phyloP scores from a whole-genome alignment of 352 stramenopile genomes.

The Phytophthora boehmeriae region DNA sequence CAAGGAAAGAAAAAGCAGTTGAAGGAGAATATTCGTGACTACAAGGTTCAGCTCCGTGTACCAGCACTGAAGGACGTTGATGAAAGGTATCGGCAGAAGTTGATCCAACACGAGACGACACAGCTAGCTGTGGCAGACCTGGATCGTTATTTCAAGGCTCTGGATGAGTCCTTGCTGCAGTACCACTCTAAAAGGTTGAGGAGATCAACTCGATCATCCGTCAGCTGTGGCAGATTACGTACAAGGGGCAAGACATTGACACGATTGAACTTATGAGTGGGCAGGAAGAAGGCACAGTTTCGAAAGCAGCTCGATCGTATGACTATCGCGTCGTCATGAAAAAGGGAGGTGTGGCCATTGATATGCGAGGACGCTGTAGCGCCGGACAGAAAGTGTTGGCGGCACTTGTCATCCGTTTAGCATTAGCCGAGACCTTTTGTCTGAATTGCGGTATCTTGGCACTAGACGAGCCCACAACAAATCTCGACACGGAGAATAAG shows the following conservation, averaged over 20 bases:
- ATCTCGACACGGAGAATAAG: slow-evolving; percentile 98
- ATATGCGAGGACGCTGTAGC: slow-evolving; percentile 99
- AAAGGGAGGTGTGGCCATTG: slow-evolving; percentile 94
- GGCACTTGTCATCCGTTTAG: slow-evolving; percentile 97
- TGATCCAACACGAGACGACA: slow-evolving; percentile 97
- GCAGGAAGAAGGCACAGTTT: slow-evolving; percentile 74
- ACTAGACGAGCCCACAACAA: slow-evolving; percentile 99
- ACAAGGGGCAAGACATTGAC: slow-evolving; percentile 99
- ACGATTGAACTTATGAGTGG: slow-evolving; percentile 98
- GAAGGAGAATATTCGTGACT: slow-evolving; percentile 57
- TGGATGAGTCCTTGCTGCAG: slow-evolving; percentile 95
- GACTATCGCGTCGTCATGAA: slow-evolving; percentile 99
- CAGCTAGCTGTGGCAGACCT: slow-evolving; percentile 96
- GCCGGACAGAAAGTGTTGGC: slow-evolving; percentile 97
- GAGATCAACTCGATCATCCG: slow-evolving; percentile 99
- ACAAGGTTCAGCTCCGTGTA: slow-evolving; percentile 59
- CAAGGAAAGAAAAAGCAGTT: slow-evolving; percentile 63
- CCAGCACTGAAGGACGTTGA: slow-evolving; percentile 94
- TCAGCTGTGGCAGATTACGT: slow-evolving; percentile 98
- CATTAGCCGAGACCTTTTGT: slow-evolving; percentile 99
- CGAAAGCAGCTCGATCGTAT: slow-evolving; percentile 89
- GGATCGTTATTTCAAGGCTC: slow-evolving; percentile 96
- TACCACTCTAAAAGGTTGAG: slow-evolving; percentile 99
- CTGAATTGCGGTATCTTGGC: slow-evolving; percentile 98
- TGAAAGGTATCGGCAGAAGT: slow-evolving; percentile 91